Evolutionary conservation across 2,329 filamentous ascomycete species (phyloP).

Genomic region (Paecilomyces variotii): DNA sequence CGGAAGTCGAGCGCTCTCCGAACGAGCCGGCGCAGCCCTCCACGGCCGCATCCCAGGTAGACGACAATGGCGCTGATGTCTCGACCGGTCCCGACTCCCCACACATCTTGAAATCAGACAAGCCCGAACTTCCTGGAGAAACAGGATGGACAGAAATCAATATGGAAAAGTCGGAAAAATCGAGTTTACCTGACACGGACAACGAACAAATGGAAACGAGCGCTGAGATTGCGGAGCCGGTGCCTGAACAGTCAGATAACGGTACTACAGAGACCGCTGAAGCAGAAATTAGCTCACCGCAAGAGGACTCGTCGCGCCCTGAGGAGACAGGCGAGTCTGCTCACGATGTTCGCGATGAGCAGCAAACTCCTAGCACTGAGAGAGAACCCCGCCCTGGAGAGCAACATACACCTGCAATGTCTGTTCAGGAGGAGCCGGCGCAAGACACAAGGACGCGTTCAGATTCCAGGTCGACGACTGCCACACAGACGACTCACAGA

Average conservation of each 20-base stretch:
- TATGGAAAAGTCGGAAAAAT: conserved; percentile 10
- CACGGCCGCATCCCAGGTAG: conserved; percentile 17
- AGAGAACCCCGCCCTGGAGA: conserved; percentile 5
- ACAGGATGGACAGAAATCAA: conserved; percentile 22
- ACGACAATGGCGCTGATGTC: conserved; percentile 20
- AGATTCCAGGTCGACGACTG: conserved; percentile 53
- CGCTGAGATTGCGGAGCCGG: conserved; percentile 14
- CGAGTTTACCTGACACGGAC: conserved; percentile 3
- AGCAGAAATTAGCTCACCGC: conserved; percentile 10
- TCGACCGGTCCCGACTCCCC: conserved; percentile 16
- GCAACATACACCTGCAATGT: conserved; percentile 10
- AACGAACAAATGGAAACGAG: conserved; percentile 9
- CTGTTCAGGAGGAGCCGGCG: conserved; percentile 16
- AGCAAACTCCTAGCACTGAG: conserved; percentile 2
- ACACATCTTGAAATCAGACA: conserved; percentile 20
- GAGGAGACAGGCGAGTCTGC: conserved; percentile 11
- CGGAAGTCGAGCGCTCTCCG: conserved; percentile 29
- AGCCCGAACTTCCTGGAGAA: conserved; percentile 21
- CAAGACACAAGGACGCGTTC: conserved; percentile 42
- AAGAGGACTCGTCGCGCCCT: conserved; percentile 8
- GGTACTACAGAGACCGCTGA: conserved; percentile 16
- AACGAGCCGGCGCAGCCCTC: conserved; percentile 22
- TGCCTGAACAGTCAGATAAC: conserved; percentile 15
- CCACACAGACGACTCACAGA: conserved; percentile 42
- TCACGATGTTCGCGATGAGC: conserved; percentile 8